Evolutionary conservation across 2,329 filamentous ascomycete species (phyloP), one percentile per base, ranked within the genome.

Genomic region (Colletotrichum chlorophyti): DNA sequence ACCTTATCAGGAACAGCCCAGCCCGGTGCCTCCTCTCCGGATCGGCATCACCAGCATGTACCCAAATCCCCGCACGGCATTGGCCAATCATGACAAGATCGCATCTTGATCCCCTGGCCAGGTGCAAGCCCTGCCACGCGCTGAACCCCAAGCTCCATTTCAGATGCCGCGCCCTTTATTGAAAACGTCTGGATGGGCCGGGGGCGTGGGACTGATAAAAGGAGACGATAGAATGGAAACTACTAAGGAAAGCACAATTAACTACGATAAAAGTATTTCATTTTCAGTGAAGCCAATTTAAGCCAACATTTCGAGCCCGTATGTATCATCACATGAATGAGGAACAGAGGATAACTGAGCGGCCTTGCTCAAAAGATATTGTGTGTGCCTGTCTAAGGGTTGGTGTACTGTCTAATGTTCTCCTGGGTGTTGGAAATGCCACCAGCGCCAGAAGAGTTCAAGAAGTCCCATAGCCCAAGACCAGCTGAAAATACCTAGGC

Each of bases 1-100:
- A 57, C 57, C 57, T 57, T 57, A 57, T 60, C 57, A 60, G 57
- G 52, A 60, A 60, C 35, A 41, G 41, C 43, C 52, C 52, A 57
- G 57, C 53, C 48, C 32, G 27, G 38, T 49, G 43, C 45, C 43
- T 43, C 51, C 43, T 55, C 55, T 55, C 57, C 51, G 51, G 57
- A 60, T 60, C 57, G 43, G 43, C 57, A 57, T 57, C 40, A 35
- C 38, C 32, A 48, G 50, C 24, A 57, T 24, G 31, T 50, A 26
- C 40, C 51, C 37, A 57, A 24, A 50, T 27, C 51, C 57, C 57
- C 52, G 37, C 57, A 19, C 26, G 15, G 45, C 21, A 60, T 60
- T 57, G 57, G 57, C 57, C 57, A 60, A 60, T 60, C 57, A 60
- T n/a, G 19, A 40, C 23, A 45, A n/a, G 57, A 60, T 41, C 57